Conservation (phyloP, 768 basidiomycete genomes). For the Chalciporus piperatus region DNA sequence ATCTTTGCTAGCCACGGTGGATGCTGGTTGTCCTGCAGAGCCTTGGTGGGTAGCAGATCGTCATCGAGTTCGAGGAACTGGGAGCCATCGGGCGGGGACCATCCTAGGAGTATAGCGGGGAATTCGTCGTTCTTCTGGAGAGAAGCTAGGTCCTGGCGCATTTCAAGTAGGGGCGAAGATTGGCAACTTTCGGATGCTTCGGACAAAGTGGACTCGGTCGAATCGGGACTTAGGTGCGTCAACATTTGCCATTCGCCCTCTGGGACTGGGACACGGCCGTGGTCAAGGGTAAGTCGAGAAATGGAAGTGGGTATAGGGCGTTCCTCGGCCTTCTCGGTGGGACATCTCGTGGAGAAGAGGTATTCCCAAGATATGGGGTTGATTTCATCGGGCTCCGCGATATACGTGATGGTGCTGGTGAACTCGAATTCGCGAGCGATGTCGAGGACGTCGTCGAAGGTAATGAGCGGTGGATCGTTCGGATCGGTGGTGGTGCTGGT, state of each 20-base stretch:
- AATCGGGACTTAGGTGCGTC: background rate
- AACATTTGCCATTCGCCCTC: background rate
- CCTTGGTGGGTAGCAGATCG: constrained; percentile 9
- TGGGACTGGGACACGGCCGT: too few species aligned
- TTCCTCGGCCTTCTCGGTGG: constrained; percentile 4
- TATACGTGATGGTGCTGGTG: constrained; percentile 18
- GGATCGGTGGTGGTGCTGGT: too few species aligned
- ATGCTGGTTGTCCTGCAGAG: background rate
- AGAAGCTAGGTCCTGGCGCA: background rate
- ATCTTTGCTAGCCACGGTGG: constrained; percentile 8
- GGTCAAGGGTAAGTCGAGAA: background rate
- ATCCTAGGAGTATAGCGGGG: constrained; percentile 19
- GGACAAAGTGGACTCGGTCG: background rate
- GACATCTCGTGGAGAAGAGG: constrained; percentile 11
- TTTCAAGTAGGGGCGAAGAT: background rate
- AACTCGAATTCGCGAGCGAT: constrained; percentile 30
- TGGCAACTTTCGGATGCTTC: background rate
- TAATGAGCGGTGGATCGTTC: constrained; percentile 9
- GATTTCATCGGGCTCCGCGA: constrained; percentile 18
- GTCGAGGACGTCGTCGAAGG: constrained; percentile 29
- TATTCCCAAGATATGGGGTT: constrained; percentile 13
- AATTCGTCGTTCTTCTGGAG: background rate
- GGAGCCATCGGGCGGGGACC: constrained; percentile 26
- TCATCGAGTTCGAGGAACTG: constrained; percentile 25
- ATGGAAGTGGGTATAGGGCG: background rate